Evolutionary conservation across 768 basidiomycete species (phyloP), one percentile per base, ranked within the genome.

Genomic region (Jaapia argillacea): DNA sequence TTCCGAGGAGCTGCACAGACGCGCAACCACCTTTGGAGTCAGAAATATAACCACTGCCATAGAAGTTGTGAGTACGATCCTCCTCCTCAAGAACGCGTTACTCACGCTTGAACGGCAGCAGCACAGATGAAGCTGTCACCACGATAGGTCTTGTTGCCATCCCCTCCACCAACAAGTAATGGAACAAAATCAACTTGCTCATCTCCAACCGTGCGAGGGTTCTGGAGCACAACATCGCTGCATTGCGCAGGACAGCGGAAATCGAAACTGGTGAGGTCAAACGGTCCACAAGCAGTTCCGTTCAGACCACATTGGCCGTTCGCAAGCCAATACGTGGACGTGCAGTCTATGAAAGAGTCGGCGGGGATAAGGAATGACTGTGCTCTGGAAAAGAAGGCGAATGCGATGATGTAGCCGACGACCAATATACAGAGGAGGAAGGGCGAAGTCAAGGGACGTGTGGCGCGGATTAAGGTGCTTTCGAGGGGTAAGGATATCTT

Each of bases 81-180:
- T 16, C n/a, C n/a, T n/a, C n/a, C n/a, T n/a, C n/a, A 26, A 25
- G 43, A 44, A 42, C 20, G 42, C 20, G 7, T 7, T 21, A 71
- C 75, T 60, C 57, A 89, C 80, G 79, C 77, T 66, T 91, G 88
- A 31, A 81, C 68, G 31, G 86, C 89, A 33, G 89, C 79, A 33
- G 85, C 77, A 57, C 90, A 92, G 27, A 91, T 75, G 57, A 91
- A 92, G 44, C 72, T 79, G 57, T 92, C 90, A 2, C 79, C 86
- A 54, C 90, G 72, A 54, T 91, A 92, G 3, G 87, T 90, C 31
- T 57, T 55, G 38, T 78, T 68, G 1, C 48, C 48, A 61, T 89
- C 87, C 2, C 88, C 86, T 14, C 90, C 90, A n/a, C 90, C 89
- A 2, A 92, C 82, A 38, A 92, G 69, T 20, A 91, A 66, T 5